Conservation (phyloP, 257 asterid genomes). For the Scutellaria galericulata region DNA sequence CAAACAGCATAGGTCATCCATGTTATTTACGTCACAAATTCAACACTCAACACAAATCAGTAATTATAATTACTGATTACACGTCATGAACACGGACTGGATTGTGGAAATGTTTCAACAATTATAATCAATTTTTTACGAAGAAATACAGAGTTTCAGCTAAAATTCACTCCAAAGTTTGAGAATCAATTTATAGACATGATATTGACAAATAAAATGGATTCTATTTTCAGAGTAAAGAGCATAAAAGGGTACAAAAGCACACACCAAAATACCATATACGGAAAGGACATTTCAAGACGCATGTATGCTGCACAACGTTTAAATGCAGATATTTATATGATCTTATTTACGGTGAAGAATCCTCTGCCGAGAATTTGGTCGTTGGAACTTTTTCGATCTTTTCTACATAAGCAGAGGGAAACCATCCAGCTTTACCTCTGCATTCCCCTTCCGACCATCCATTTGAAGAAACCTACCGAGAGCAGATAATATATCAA, state of each 20-base stretch:
- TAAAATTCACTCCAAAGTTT: too few relatives aligned
- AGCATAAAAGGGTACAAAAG: constrained; percentile 7
- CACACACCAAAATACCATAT: constrained; percentile 20
- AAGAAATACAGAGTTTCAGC: too few relatives aligned
- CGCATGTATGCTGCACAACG: constrained; percentile 4
- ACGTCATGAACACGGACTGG: too few relatives aligned
- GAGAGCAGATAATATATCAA: constrained; percentile 7
- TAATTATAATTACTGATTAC: too few relatives aligned
- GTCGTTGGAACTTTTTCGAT: constrained; percentile 44
- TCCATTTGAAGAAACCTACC: constrained; percentile 74
- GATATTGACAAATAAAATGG: neutral
- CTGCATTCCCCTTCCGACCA: constrained; percentile 99
- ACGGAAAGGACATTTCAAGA: neutral
- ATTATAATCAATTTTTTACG: too few relatives aligned
- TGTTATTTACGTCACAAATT: too few relatives aligned
- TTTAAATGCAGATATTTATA: constrained; percentile 24
- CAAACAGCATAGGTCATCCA: too few relatives aligned
- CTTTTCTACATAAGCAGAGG: constrained; percentile 82
- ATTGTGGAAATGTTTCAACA: too few relatives aligned
- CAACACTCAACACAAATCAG: too few relatives aligned
- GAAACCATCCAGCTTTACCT: constrained; percentile 93
- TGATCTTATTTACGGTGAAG: constrained; percentile 15
- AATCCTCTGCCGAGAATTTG: constrained; percentile 42
- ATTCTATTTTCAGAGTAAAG: constrained; percentile 4
- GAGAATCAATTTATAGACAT: neutral